Base-by-base conservation (phyloP, 805 yeast genomes). In the Ascoidea rubescens region DNA sequence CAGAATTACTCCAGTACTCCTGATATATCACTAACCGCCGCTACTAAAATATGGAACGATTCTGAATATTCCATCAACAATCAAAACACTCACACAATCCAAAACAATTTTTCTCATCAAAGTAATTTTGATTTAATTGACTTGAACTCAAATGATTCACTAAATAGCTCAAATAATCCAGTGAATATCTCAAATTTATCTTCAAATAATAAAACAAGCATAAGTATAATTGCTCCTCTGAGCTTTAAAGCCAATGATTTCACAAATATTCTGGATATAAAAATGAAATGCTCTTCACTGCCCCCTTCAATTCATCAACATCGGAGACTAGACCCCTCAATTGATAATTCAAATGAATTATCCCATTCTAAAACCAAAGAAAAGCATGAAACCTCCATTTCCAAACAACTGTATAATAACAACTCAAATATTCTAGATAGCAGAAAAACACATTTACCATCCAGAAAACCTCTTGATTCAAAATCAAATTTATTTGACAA, bases 1-100 rank as follows among this genome's bases (percentile, higher is more conserved):
- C 8, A 37, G 2, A 37, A 37, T 37, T 10, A 37, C 14, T 10
- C 8, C 14, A 37, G 14, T 37, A 37, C 8, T 2, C 58, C 60
- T 1, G 56, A 55, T 4, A 50, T 58, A 42, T 63, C 68, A 6
- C 59, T 55, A 52, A 55, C 61, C 7, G 66, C 68, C 17, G 67
- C 67, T 2, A 59, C 54, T 31, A 47, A 43, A 31, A 56, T 56
- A 16, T 56, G 58, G 58, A 53, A 50, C 33, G 53, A 52, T 17
- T 37, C 43, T 4, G 44, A 17, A 10, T 14, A 50, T 2, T 46
- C 32, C 6, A 43, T 48, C n/a, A 53, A 50, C 10, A 51, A 48
- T 47, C 51, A 50, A 62, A 62, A 37, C 52, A 47, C 14, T 45
- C 51, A 2, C 46, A 43, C 31, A 50, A 50, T 31, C 48, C 17